Conservation (phyloP, 78 protist genomes). For the Monosiga brevicollis region DNA sequence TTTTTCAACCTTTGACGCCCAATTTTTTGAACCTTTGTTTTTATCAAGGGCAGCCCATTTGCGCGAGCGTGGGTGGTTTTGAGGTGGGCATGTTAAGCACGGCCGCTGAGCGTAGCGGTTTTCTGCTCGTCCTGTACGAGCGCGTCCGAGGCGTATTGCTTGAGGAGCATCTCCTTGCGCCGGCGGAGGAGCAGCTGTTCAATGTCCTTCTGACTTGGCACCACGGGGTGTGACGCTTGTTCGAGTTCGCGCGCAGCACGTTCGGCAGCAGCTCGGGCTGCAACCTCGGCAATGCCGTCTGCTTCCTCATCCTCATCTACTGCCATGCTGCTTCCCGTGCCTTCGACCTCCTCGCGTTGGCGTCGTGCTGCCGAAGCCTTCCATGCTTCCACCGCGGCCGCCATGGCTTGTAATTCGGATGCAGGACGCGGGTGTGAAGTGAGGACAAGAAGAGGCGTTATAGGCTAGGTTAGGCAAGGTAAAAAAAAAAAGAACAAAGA, state of each 20-base stretch:
- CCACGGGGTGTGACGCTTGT: slow-evolving; percentile 18
- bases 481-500: background rate
- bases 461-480: background rate
- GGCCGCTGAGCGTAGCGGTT: background rate
- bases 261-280: background rate
- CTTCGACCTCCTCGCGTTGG: background rate
- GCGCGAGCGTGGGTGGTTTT: no score
- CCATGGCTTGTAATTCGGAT: no score
- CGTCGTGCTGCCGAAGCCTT: no score
- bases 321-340: slow-evolving; percentile 17
- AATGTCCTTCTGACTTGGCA: slow-evolving; percentile 35
- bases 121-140: background rate
- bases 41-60: no score
- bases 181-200: slow-evolving; percentile 21
- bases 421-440: background rate
- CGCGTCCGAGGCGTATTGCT: background rate
- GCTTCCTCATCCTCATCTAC: slow-evolving; percentile 22
- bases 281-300: slow-evolving; percentile 23
- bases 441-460: background rate
- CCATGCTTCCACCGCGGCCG: no score
- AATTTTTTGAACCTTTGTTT: background rate
- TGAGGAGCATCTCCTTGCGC: slow-evolving; percentile 6
- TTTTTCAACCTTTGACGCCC: no score
- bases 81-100: background rate
- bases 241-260: background rate